A percentile compares a stretch with the other conserved stretches of the same genome.
Evolutionary conservation across 2,329 filamentous ascomycete species (phyloP).

Genomic region (Aspergillus pseudoglaucus): DNA sequence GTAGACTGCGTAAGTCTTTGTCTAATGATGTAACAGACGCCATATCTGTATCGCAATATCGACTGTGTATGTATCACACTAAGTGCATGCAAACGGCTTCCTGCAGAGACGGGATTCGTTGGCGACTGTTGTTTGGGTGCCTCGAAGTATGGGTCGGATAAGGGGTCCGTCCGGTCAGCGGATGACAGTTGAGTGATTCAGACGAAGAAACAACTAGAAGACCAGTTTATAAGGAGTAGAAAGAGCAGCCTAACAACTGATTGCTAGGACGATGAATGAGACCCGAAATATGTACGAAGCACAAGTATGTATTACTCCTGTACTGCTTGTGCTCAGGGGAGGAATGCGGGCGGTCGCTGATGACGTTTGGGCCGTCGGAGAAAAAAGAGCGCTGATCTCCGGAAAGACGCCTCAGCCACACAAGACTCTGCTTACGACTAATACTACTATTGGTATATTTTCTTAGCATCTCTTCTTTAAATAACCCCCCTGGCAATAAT

Average conservation of each 20-base stretch:
- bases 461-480: background rate
- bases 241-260: background rate
- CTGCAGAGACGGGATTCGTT: background rate
- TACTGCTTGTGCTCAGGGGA: background rate
- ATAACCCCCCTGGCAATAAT: slow-evolving; percentile 19
- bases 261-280: slow-evolving; percentile 1
- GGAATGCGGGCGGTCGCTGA: slow-evolving; percentile 8
- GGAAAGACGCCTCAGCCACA: background rate
- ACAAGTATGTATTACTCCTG: background rate
- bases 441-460: background rate
- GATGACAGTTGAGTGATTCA: background rate
- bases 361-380: slow-evolving; percentile 16
- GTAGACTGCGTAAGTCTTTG: slow-evolving; percentile 89
- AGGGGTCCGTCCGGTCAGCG: background rate
- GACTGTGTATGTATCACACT: background rate
- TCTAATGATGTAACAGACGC: slow-evolving; percentile 90
- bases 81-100: background rate
- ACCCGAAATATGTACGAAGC: background rate
- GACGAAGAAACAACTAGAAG: background rate
- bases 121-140: background rate
- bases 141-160: background rate
- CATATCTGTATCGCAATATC: slow-evolving; percentile 50
- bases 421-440: slow-evolving; percentile 1
- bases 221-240: background rate
- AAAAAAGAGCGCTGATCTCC: background rate